A percentile compares a stretch with the other conserved stretches of the same genome.
phyloP scores from a whole-genome alignment of 495 filamentous ascomycete species.

The Penicillium lividum region DNA sequence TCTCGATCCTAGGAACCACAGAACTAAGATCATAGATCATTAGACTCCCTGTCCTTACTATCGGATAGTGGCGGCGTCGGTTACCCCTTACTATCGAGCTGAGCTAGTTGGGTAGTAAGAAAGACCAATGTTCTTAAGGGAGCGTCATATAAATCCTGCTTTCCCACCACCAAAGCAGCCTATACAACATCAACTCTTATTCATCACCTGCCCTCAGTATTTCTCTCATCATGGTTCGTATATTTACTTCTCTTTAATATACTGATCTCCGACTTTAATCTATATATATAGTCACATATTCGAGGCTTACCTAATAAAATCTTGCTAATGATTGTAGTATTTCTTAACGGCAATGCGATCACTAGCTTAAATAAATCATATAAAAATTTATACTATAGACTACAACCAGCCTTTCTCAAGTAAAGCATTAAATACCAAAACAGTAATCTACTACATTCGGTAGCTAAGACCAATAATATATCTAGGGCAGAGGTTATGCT shows the following conservation, averaged over 20 bases:
- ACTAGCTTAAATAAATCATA: background rate
- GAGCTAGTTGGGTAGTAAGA: background rate
- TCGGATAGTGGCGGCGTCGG: background rate
- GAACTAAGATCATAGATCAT: background rate
- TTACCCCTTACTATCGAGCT: background rate
- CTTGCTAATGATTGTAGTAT: background rate
- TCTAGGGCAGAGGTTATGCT: slow-evolving; percentile 7
- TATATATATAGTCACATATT: background rate
- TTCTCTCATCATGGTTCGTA: background rate
- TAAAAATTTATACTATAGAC: background rate
- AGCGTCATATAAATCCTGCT: background rate
- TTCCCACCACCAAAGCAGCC: background rate
- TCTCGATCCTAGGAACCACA: background rate
- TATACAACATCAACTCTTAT: background rate
- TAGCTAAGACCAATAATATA: slow-evolving; percentile 13
- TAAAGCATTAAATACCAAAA: slow-evolving; percentile 17
- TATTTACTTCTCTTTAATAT: background rate
- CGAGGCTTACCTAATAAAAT: background rate
- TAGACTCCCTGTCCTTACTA: background rate
- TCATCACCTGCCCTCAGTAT: background rate
- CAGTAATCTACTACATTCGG: slow-evolving; percentile 14
- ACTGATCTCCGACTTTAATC: background rate
- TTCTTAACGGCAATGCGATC: background rate
- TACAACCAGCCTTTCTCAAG: slow-evolving; percentile 7
- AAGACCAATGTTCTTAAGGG: too few relatives aligned